phyloP scores from a whole-genome alignment of 2,329 filamentous ascomycete genomes.

The Microdochium bolleyi region DNA sequence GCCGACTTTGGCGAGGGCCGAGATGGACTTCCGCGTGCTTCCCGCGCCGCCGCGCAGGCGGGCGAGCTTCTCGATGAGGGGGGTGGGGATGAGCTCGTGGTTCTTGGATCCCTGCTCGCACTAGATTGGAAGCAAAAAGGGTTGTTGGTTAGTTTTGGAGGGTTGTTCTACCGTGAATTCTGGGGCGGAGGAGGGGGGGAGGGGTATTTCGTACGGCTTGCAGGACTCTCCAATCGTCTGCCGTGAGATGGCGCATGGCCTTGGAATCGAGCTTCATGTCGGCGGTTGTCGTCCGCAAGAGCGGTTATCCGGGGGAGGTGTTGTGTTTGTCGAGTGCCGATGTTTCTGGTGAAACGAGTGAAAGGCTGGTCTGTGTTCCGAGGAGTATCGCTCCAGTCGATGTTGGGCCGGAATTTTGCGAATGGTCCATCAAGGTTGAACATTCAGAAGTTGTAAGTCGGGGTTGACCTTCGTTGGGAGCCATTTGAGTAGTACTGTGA shows the following conservation, averaged over 20 bases:
- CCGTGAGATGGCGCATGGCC: conserved; percentile 82
- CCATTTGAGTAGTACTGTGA: background rate
- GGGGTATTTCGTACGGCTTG: conserved; percentile 60
- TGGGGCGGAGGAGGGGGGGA: too few species aligned
- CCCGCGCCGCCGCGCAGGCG: conserved; percentile 70
- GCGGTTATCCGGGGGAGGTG: background rate
- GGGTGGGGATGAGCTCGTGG: conserved; percentile 91
- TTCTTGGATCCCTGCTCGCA: conserved; percentile 92
- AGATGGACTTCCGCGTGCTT: conserved; percentile 81
- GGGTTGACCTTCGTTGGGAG: background rate
- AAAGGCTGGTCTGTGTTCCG: too few species aligned
- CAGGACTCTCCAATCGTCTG: conserved; percentile 93
- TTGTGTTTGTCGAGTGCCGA: background rate
- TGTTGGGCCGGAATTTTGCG: too few species aligned
- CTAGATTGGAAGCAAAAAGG: conserved; percentile 49
- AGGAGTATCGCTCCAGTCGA: background rate
- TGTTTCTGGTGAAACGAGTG: too few species aligned
- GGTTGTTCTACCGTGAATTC: too few species aligned
- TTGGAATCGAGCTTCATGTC: conserved; percentile 93
- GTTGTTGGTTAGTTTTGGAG: too few species aligned
- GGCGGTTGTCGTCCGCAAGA: conserved; percentile 3
- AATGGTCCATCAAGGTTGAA: too few species aligned
- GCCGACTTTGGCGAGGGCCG: conserved; percentile 81
- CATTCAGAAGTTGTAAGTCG: background rate
- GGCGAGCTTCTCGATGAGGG: conserved; percentile 77